Evolutionary conservation across 2,329 filamentous ascomycete species (phyloP).

Genomic region (Exutisphaerella laricina): DNA sequence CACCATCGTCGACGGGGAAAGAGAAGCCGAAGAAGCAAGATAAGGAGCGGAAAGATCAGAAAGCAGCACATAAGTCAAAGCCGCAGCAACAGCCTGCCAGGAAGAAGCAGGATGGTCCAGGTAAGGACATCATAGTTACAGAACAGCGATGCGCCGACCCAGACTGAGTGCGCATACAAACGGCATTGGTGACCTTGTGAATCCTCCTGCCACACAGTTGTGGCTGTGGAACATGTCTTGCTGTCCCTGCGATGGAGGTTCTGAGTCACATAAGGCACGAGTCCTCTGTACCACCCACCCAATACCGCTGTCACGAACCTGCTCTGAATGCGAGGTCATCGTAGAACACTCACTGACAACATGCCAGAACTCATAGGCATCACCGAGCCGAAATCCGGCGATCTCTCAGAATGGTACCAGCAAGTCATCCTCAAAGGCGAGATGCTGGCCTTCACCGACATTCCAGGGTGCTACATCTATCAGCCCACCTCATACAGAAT

Average conservation of each 20-base stretch:
- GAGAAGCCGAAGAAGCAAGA: slow-evolving; percentile 32
- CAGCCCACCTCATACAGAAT: slow-evolving; percentile 63
- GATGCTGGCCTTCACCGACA: slow-evolving; percentile 97
- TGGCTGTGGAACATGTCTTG: too few relatives aligned
- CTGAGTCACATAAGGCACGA: too few relatives aligned
- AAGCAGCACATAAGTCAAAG: slow-evolving; percentile 27
- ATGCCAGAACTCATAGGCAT: slow-evolving; percentile 67
- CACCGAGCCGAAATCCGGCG: slow-evolving; percentile 74
- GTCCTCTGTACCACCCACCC: too few relatives aligned
- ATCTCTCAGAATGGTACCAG: slow-evolving; percentile 95
- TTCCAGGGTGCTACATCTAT: slow-evolving; percentile 94
- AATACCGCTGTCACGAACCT: too few relatives aligned
- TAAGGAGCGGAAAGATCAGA: slow-evolving; percentile 34
- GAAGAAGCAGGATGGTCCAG: slow-evolving; percentile 50
- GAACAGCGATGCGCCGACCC: too few relatives aligned
- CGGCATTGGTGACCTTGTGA: too few relatives aligned
- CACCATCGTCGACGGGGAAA: slow-evolving; percentile 19
- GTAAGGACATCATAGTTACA: slow-evolving; percentile 1
- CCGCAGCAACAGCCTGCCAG: slow-evolving; percentile 26
- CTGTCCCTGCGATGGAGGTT: too few relatives aligned
- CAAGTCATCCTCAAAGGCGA: slow-evolving; percentile 95
- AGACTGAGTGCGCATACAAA: too few relatives aligned
- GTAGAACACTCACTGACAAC: too few relatives aligned
- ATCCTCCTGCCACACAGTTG: too few relatives aligned
- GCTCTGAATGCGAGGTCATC: too few relatives aligned